Percentiles rank a stretch among this genome's conserved stretches.
These are phyloP conservation scores for Blastocrithidia nonstop DNA, from an alignment of 208 protist species.

Conservation along the genomic window DNA sequence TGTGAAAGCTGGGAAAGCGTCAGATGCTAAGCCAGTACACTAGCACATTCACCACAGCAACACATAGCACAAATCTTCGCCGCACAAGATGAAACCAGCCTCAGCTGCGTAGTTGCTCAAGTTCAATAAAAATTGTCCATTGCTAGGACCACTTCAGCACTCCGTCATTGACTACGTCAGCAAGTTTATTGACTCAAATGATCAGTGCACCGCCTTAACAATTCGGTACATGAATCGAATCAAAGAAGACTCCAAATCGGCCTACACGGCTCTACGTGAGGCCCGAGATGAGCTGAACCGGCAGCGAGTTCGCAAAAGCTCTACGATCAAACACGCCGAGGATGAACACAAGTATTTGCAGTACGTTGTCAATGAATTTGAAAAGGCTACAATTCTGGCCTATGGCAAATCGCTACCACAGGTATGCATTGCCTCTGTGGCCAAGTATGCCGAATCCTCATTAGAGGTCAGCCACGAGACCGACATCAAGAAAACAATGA, in stretches of 20 bases:
- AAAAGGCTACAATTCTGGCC: constrained; percentile 8
- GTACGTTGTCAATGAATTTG: constrained; percentile 9
- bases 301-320: constrained; percentile 11
- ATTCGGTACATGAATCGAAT: constrained; percentile 22
- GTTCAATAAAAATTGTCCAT: too few relatives aligned
- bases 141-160: too few relatives aligned
- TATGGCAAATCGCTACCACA: constrained; percentile 21
- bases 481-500: constrained; percentile 8
- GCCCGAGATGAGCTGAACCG: constrained; percentile 34
- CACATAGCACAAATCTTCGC: too few relatives aligned
- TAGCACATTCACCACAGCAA: too few relatives aligned
- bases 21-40: too few relatives aligned
- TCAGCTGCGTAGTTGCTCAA: too few relatives aligned
- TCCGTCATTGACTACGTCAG: too few relatives aligned
- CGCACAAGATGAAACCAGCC: too few relatives aligned
- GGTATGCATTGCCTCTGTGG: constrained; percentile 19
- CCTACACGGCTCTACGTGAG: constrained; percentile 6
- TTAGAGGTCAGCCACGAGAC: constrained; percentile 2
- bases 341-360: constrained; percentile 4
- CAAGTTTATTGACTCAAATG: too few relatives aligned
- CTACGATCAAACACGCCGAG: constrained; percentile 8
- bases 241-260: constrained; percentile 8
- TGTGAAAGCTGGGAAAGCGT: too few relatives aligned
- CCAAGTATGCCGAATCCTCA: constrained; percentile 7
- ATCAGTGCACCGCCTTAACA: too few relatives aligned